Conservation (phyloP, 2,329 filamentous ascomycete species). For the Penicillium sp. region DNA sequence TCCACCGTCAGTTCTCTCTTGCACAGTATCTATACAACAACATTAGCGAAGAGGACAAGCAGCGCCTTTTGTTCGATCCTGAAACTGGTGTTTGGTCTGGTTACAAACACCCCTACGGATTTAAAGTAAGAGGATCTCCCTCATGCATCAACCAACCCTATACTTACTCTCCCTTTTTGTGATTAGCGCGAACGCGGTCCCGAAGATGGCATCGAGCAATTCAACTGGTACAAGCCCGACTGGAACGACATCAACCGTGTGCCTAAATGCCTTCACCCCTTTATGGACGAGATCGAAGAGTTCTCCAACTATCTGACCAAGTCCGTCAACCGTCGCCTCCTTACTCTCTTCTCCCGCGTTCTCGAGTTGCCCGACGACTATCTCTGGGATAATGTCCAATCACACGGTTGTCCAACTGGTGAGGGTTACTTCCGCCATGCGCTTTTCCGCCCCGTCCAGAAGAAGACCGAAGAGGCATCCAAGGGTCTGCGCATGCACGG, state of each 20-base stretch:
- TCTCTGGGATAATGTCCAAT: constrained; percentile 48
- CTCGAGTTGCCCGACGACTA: constrained; percentile 49
- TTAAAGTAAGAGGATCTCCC: constrained; percentile 37
- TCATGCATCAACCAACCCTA: background rate
- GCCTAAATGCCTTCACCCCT: constrained; percentile 50
- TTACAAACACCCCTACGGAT: constrained; percentile 51
- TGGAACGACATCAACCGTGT: constrained; percentile 45
- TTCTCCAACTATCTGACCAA: constrained; percentile 52
- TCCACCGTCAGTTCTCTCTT: constrained; percentile 53
- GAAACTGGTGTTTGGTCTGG: constrained; percentile 52
- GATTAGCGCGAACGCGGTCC: constrained; percentile 44
- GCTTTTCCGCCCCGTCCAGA: constrained; percentile 41
- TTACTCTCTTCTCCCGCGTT: constrained; percentile 46
- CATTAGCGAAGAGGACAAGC: constrained; percentile 52
- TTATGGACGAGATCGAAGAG: constrained; percentile 52
- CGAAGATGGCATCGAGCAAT: constrained; percentile 55
- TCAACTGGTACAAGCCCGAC: constrained; percentile 54
- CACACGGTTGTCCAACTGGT: constrained; percentile 44
- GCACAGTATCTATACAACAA: constrained; percentile 54
- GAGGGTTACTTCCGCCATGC: constrained; percentile 52
- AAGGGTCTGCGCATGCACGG: constrained; percentile 45
- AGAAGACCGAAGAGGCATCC: constrained; percentile 40
- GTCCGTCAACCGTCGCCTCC: constrained; percentile 48
- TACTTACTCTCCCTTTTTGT: background rate
- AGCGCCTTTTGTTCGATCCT: constrained; percentile 50